Percentiles rank a stretch among this genome's conserved stretches.
Conservation (phyloP, 78 protist genomes). For the Chrysochromulina parva region DNA sequence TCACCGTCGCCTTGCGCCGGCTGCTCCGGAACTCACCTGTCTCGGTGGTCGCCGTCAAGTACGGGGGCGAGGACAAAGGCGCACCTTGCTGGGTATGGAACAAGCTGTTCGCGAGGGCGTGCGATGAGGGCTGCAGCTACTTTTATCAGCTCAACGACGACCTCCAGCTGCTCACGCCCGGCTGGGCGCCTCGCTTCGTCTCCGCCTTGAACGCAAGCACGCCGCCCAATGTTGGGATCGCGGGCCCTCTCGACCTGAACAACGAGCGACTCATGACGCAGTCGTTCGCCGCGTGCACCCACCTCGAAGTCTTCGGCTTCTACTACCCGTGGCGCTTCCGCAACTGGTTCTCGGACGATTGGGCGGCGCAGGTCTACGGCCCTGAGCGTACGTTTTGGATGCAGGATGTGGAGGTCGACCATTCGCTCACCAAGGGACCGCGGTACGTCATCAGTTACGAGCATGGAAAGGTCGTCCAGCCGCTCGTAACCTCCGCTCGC, state of each 20-base stretch:
- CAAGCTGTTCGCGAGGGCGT: not conserved
- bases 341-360: conserved; percentile 39
- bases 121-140: conserved; percentile 2
- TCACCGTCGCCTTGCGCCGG: not conserved
- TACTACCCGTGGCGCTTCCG: not conserved
- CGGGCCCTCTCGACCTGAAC: conserved; percentile 27
- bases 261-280: conserved; percentile 34
- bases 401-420: not conserved
- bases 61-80: not conserved
- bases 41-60: not conserved
- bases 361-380: conserved; percentile 26
- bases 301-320: conserved; percentile 32
- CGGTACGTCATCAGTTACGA: not conserved
- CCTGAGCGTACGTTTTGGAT: not conserved
- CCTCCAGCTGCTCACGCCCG: conserved; percentile 17
- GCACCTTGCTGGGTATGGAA: conserved; percentile 14
- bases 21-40: not conserved
- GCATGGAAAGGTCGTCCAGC: too few relatives aligned
- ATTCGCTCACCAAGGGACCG: not conserved
- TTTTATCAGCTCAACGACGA: conserved; percentile 45
- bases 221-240: conserved; percentile 1
- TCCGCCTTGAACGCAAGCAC: too few relatives aligned
- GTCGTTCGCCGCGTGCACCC: conserved; percentile 17
- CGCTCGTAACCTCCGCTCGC: too few relatives aligned
- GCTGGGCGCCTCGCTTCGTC: not conserved